These are phyloP conservation scores for Luzula sylvatica DNA, from an alignment of 176 grass and related monocot genomes.

Conservation along the genomic window DNA sequence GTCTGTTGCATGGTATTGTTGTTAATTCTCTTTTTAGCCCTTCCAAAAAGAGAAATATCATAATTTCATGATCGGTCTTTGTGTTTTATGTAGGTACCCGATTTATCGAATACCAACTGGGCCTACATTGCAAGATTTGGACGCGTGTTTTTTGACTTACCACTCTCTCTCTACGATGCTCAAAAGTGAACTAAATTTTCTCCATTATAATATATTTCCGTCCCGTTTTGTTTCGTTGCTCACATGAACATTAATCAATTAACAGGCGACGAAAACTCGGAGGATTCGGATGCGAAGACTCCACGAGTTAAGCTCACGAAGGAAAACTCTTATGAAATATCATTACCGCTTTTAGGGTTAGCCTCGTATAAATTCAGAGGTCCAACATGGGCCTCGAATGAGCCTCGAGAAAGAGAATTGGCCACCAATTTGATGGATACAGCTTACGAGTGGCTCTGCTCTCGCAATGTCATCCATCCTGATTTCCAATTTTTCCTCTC, in stretches of 20 bases:
- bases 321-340: slow-evolving; percentile 19
- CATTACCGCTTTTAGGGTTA: slow-evolving; percentile 46
- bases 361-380: slow-evolving; percentile 48
- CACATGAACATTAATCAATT: neutral
- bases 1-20: slow-evolving; percentile 70
- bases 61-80: slow-evolving; percentile 6
- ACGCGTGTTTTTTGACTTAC: slow-evolving; percentile 78
- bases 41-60: slow-evolving; percentile 2
- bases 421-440: slow-evolving; percentile 34
- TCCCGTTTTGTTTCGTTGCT: neutral
- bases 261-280: slow-evolving; percentile 9
- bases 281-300: slow-evolving; percentile 22
- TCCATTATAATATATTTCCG: neutral
- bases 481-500: slow-evolving; percentile 66
- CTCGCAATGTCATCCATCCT: slow-evolving; percentile 41
- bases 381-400: slow-evolving; percentile 48
- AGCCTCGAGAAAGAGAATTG: slow-evolving; percentile 29
- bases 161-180: slow-evolving; percentile 39
- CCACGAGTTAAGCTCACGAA: slow-evolving; percentile 16
- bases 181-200: slow-evolving; percentile 19
- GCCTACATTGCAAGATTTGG: slow-evolving; percentile 53
- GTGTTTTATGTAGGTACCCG: slow-evolving; percentile 52
- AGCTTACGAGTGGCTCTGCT: slow-evolving; percentile 54
- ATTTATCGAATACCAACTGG: slow-evolving; percentile 82
- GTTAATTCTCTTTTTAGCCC: slow-evolving; percentile 3